Evolutionary conservation across 2,329 filamentous ascomycete genomes (phyloP).

Genomic region (Emericellopsis atlantica): DNA sequence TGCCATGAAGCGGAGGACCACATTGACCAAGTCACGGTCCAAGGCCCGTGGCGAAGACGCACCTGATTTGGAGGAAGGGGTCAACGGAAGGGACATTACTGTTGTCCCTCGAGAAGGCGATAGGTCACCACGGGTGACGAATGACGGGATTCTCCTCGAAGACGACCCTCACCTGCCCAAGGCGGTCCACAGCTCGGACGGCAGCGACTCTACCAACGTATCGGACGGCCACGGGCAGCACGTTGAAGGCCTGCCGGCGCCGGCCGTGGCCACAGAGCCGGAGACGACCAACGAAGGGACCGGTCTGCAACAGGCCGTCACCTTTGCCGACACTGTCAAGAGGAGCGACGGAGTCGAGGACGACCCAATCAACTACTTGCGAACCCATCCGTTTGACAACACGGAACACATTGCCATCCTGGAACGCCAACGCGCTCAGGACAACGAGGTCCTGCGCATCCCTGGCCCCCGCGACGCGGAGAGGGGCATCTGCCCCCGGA

Average conservation of each 20-base stretch:
- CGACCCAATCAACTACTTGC: slow-evolving; percentile 11
- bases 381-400: slow-evolving; percentile 17
- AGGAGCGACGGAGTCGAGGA: slow-evolving; percentile 43
- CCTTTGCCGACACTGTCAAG: slow-evolving; percentile 56
- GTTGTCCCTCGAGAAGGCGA: slow-evolving; percentile 47
- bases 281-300: neutral
- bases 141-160: slow-evolving; percentile 41
- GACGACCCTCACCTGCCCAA: slow-evolving; percentile 17
- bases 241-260: slow-evolving; percentile 8
- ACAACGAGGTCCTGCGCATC: slow-evolving; percentile 69
- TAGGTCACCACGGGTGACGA: slow-evolving; percentile 42
- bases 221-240: no score
- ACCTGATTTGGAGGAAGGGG: slow-evolving; percentile 44
- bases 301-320: slow-evolving; percentile 29
- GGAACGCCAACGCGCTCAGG: slow-evolving; percentile 68
- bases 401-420: slow-evolving; percentile 83
- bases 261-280: neutral
- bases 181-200: slow-evolving; percentile 12
- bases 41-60: slow-evolving; percentile 31
- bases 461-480: slow-evolving; percentile 88
- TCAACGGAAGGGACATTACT: slow-evolving; percentile 52
- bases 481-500: slow-evolving; percentile 57
- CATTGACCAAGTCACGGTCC: slow-evolving; percentile 34
- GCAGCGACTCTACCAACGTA: slow-evolving; percentile 22
- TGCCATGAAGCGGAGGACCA: slow-evolving; percentile 52